Percentiles rank a stretch among this genome's conserved stretches.
These are phyloP conservation scores for Ambrosia hybrid DNA, from an alignment of 140 eudicot species.

Conservation along the genomic window DNA sequence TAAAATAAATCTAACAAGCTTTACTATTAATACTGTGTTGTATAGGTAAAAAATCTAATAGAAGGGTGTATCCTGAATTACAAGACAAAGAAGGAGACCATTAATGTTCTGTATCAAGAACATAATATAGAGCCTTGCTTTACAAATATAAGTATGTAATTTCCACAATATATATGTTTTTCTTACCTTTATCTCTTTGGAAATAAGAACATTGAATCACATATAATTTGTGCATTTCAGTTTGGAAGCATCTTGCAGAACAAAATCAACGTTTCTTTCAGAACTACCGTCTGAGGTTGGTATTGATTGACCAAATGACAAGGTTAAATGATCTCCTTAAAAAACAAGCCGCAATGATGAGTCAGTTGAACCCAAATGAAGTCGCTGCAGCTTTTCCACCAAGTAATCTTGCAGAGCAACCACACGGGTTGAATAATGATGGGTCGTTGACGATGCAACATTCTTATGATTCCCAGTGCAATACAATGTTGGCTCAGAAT, in stretches of 20 bases:
- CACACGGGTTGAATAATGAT: neutral
- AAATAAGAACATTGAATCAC: no score
- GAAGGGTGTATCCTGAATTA: neutral
- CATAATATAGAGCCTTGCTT: neutral
- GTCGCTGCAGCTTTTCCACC: neutral
- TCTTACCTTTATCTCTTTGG: no score
- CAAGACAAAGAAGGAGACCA: neutral
- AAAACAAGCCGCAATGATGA: conserved; percentile 51
- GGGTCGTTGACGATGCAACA: neutral
- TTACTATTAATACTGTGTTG: no score
- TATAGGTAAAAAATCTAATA: neutral
- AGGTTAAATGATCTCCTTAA: conserved; percentile 55
- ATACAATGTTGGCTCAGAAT: neutral
- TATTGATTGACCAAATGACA: conserved; percentile 54
- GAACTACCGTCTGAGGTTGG: conserved; percentile 52
- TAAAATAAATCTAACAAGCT: no score
- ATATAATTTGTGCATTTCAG: conserved; percentile 35
- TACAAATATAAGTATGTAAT: neutral
- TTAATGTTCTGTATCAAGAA: no score
- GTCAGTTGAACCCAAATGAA: conserved; percentile 33
- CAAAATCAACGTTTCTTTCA: conserved; percentile 66
- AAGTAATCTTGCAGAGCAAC: neutral
- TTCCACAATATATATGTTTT: no score
- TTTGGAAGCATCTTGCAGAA: conserved; percentile 67
- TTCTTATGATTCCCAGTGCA: neutral